Evolutionary conservation across 139 green algal species (phyloP), one percentile per base, ranked within the genome.

Genomic region (Closterium sp.): DNA sequence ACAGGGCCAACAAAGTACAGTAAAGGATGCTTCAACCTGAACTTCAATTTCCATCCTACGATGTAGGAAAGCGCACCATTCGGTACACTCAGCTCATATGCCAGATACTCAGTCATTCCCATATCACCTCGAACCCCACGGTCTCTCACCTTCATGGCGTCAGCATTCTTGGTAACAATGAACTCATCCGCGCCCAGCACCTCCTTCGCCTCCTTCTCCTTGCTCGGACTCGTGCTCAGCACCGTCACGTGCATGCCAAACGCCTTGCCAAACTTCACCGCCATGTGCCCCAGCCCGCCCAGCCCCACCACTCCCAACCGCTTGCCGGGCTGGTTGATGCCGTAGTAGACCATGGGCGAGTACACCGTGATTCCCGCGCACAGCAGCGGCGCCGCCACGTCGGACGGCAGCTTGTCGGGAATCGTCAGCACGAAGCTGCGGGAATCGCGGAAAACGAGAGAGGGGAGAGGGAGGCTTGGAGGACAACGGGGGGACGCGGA

Each of bases 301-400:
- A 97, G 93, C 6, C 97, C 97, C 30, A 98, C 93, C 9, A 98
- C 96, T 3, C 96, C 97, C 17, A 98, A 88, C 85, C 95, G 95
- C 92, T 95, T 95, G 89, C 97, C 97, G 0, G 96, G 92, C 4
- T 94, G 89, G 95, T 97, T 97, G 95, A 97, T 95, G 86, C 97
- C 91, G 42, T 95, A 96, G 28, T 96, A 97, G 94, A 96, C 89
- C 86, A 94, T 95, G 86, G 97, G 91, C 7, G 97, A 97, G 19
- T 94, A 96, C 21, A 93, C 95, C 32, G 96, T 97, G 94, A 98
- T 97, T 45, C 96, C 97, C 0, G 97, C 97, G 90, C 97, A 98
- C 91, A 98, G 95, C 94, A 98, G 96, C 21, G 97, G 97, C 2
- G 97, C 97, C 2, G 94, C 90, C 2, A 70, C 93, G 2, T 94